phyloP scores from a whole-genome alignment of 1,139 yeast genomes.

The Debaryomycetaceae sp. region DNA sequence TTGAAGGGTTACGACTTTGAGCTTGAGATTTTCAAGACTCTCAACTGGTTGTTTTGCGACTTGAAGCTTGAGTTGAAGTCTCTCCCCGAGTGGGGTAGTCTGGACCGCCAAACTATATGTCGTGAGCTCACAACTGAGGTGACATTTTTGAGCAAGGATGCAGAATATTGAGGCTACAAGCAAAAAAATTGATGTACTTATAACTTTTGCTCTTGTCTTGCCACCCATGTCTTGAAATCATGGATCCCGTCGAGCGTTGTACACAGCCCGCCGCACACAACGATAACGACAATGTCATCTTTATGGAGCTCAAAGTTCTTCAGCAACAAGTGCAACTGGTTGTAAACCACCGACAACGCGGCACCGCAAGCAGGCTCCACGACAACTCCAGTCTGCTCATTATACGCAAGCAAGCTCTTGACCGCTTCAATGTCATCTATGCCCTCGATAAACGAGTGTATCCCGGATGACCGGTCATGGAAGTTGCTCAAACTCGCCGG shows the following conservation, averaged over 20 bases:
- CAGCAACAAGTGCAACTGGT: conserved; percentile 28
- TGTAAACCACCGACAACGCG: conserved; percentile 49
- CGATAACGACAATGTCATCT: conserved; percentile 47
- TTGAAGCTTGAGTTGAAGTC: conserved; percentile 17
- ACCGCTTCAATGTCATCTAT: conserved; percentile 56
- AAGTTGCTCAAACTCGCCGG: conserved; percentile 38
- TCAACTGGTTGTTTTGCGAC: conserved; percentile 27
- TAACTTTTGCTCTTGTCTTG: conserved; percentile 14
- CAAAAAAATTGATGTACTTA: conserved; percentile 6
- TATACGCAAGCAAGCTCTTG: conserved; percentile 45
- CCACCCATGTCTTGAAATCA: conserved; percentile 13
- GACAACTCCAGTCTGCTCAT: conserved; percentile 44
- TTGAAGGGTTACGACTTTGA: conserved; percentile 28
- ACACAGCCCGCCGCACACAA: conserved; percentile 66
- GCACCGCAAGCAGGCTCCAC: conserved; percentile 82
- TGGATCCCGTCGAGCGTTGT: conserved; percentile 18
- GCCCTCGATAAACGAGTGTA: conserved; percentile 39
- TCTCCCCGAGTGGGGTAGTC: conserved; percentile 19
- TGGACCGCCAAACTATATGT: conserved; percentile 23
- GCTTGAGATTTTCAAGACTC: conserved; percentile 20
- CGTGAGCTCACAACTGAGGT: conserved; percentile 21
- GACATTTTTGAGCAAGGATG: conserved; percentile 16
- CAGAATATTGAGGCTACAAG: neutral
- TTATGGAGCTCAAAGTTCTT: conserved; percentile 26
- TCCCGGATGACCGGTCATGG: conserved; percentile 27